Base-by-base conservation (phyloP, 176 grass and related monocot genomes). In the Luzula sylvatica region DNA sequence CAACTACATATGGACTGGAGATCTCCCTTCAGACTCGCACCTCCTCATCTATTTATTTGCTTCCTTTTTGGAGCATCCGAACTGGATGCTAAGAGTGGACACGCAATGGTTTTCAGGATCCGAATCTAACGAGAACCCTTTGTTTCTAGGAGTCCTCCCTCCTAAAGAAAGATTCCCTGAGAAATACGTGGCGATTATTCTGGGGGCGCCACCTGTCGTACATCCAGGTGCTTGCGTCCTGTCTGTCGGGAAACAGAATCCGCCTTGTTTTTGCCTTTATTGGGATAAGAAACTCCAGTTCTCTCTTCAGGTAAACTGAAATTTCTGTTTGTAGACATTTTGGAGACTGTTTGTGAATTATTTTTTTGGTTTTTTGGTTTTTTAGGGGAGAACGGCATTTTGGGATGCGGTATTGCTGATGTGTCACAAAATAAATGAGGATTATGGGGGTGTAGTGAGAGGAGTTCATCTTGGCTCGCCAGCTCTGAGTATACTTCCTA, bases 201-300 rank as follows among this genome's bases (percentile, higher is more conserved):
- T 70, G 5, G 80, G 84, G 18, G 70, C 82, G 46, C 90, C 90
- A 24, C 65, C 90, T 57, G 61, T 96, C 45, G 69, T 96, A 69
- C 90, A 96, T 44, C 90, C 90, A 55, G 90, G 90, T 32, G 90
- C 90, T 64, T 79, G 78, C 64, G 75, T 96, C 32, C 50, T 96
- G 52, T 81, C 84, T 46, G 76, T 96, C 56, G 69, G 90, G 30
- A 96, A 88, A 71, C 77, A 96, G 47, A 82, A 12, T 55, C 80
- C 83, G 62, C 80, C 84, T 21, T 55, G 74, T 35, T 95, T 96
- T 68, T 71, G 73, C 60, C 65, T 96, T 21, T 96, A 96, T 57
- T 96, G 90, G 90, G 84, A 89, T 67, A 89, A 82, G 85, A 96
- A 89, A 58, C 25, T 79, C 42, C 90, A 96, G 46, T 96, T 96